Evolutionary conservation across 441 rosid genomes (phyloP).

Genomic region (Populus hybrid): DNA sequence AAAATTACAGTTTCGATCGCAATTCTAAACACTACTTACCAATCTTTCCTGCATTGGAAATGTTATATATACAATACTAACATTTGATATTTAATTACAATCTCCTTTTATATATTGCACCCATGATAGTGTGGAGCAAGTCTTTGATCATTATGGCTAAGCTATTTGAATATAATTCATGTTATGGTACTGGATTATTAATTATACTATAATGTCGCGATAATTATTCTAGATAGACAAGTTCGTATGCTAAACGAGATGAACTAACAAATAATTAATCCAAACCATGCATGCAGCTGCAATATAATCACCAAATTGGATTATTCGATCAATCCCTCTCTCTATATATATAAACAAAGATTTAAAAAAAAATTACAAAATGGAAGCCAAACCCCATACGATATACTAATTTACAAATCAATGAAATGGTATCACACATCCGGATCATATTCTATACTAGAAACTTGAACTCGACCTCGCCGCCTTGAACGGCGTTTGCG

Average conservation of each 20-base stretch:
- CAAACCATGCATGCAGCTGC: neutral
- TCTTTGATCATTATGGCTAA: too few relatives aligned
- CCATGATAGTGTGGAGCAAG: too few relatives aligned
- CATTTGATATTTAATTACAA: neutral
- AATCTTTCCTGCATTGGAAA: too few relatives aligned
- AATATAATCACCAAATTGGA: neutral
- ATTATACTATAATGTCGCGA: too few relatives aligned
- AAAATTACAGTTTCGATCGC: too few relatives aligned
- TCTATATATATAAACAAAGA: neutral
- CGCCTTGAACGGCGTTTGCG: conserved; percentile 30
- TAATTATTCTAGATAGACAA: too few relatives aligned
- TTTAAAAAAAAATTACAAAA: neutral
- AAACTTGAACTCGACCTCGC: conserved; percentile 9
- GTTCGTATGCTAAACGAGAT: neutral
- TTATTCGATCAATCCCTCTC: neutral
- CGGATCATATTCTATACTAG: neutral
- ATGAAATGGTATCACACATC: neutral
- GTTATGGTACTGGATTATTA: too few relatives aligned
- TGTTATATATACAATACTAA: too few relatives aligned
- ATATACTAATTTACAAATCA: neutral
- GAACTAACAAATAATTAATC: neutral
- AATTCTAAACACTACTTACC: too few relatives aligned
- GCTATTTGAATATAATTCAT: too few relatives aligned
- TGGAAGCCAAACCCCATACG: neutral
- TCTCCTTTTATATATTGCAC: too few relatives aligned